phyloP scores from a whole-genome alignment of 192 early-diverging fungal species.

The Coemansia sp. region DNA sequence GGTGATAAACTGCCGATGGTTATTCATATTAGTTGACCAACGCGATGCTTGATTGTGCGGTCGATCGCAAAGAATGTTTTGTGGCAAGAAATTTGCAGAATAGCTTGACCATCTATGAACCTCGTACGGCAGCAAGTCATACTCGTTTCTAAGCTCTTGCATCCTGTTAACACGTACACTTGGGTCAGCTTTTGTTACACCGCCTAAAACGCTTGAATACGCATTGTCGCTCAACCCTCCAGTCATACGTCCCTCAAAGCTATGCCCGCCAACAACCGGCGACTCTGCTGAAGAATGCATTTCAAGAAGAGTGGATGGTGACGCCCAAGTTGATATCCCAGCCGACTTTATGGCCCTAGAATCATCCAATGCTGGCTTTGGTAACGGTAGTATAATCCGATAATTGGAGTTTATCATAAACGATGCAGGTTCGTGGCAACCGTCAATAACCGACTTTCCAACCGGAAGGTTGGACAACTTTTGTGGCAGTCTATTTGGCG shows the following conservation, averaged over 20 bases:
- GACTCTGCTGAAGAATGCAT: conserved; percentile 33
- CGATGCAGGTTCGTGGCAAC: conserved; percentile 14
- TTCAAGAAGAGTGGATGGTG: conserved; percentile 21
- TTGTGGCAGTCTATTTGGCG: not conserved
- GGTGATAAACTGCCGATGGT: conserved; percentile 92
- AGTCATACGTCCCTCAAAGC: not conserved
- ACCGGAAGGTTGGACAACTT: not conserved
- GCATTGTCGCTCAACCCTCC: not conserved
- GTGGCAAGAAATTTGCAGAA: conserved; percentile 81
- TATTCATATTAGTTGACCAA: conserved; percentile 84
- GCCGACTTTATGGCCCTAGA: not conserved
- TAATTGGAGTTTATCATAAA: conserved; percentile 54
- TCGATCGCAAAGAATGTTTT: conserved; percentile 77
- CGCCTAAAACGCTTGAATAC: not conserved
- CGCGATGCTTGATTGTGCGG: conserved; percentile 88
- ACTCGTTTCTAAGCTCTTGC: conserved; percentile 45
- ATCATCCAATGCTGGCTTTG: conserved; percentile 4
- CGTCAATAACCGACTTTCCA: not conserved
- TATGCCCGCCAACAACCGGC: conserved; percentile 22
- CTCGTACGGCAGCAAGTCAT: conserved; percentile 59
- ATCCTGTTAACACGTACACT: not conserved
- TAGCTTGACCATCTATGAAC: conserved; percentile 80
- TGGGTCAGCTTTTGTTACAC: conserved; percentile 10
- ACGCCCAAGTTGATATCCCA: conserved; percentile 29
- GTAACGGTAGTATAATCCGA: conserved; percentile 37